These are phyloP conservation scores for Rutstroemia sp. DNA, from an alignment of 2,329 filamentous ascomycete genomes.

Conservation along the genomic window DNA sequence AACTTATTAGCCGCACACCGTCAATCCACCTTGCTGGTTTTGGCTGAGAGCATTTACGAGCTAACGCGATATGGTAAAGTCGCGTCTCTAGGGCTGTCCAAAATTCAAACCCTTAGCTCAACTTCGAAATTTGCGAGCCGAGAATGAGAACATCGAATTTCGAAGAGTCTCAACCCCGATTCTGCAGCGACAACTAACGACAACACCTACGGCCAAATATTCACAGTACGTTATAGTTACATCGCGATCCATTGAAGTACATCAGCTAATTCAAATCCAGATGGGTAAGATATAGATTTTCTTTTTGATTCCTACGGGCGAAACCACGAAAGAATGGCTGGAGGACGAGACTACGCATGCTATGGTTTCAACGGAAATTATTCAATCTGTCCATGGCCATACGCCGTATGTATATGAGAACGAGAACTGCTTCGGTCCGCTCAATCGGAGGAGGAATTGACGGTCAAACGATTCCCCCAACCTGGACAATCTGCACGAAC, in stretches of 20 bases:
- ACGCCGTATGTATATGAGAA: no score
- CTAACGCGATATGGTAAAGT: slow-evolving; percentile 9
- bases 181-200: slow-evolving; percentile 30
- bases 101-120: slow-evolving; percentile 9
- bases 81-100: slow-evolving; percentile 4
- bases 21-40: not conserved
- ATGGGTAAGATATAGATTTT: slow-evolving; percentile 51
- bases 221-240: slow-evolving; percentile 40
- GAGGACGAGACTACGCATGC: no score
- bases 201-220: slow-evolving; percentile 37
- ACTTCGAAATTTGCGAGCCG: slow-evolving; percentile 12
- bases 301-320: not conserved
- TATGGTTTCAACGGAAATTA: no score
- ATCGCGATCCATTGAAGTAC: slow-evolving; percentile 13
- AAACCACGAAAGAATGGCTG: not conserved
- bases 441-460: no score
- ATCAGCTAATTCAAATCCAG: slow-evolving; percentile 35
- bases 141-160: slow-evolving; percentile 7
- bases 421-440: no score
- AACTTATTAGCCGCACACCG: not conserved
- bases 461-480: no score
- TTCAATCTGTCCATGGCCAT: no score
- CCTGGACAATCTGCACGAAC: no score
- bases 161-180: slow-evolving; percentile 12
- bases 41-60: not conserved